Base-by-base conservation (phyloP, 331 rosid species). In the Pyrus hybrid region DNA sequence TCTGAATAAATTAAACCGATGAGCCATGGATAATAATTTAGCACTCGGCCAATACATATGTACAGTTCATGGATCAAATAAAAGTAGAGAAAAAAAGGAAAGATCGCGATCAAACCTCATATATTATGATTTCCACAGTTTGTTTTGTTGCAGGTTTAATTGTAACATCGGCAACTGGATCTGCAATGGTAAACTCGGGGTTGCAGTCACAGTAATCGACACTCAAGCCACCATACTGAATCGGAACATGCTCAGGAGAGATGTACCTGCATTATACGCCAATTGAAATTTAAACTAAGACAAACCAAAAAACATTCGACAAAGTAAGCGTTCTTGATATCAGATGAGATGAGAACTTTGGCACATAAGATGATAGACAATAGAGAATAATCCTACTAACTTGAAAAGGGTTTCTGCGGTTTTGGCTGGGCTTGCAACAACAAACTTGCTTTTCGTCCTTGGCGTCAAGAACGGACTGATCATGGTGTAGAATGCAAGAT, bases 361-460 rank as follows among this genome's bases (percentile, higher is more conserved):
- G 30, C 8, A 70, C 28, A 8, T 23, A 53, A 1, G 47, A 3
- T 41, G 68, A 68, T 5, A 4, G 20, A 71, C 3, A 1, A 11
- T 3, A 41, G 47, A 60, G 62, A 68, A 5, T 73, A 32, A 68
- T 21, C 22, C 63, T 10, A 83, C 90, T 82, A 16, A 91, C 98
- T 87, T 94, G 95, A 94, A 90, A 72, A 91, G 96, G 37, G 96
- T 85, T 3, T 88, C 95, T 1, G 96, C 82, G 47, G 98, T 88
- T 81, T 81, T 94, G 11, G 91, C 69, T 33, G 95, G 93, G 23
- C 97, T 84, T 0, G 86, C 85, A 77, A 90, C 90, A 22, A 90
- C 89, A 84, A 94, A 91, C 86, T 94, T 94, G 87, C 95, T 94
- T 80, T 94, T 91, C 85, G 96, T 91, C 85, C 98, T 91, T 67